Base-by-base conservation (phyloP, 208 protist genomes). In the Acanthamoeba triangularis region DNA sequence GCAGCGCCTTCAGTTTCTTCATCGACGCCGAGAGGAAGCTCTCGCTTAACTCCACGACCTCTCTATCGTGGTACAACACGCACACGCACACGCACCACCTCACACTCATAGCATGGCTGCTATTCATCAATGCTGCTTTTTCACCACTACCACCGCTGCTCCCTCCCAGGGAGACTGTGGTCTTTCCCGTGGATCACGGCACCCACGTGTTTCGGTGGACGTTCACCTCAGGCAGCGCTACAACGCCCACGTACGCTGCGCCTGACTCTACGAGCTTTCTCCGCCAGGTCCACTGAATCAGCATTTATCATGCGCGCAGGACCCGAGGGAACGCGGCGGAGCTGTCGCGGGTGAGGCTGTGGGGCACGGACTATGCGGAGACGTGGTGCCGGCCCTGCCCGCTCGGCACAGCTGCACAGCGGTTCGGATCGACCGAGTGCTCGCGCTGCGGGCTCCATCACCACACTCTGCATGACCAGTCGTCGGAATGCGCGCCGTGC, bases 121-220 rank as follows among this genome's bases (percentile, higher is more conserved):
- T 0, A 52, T 52, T 52, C 47, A 16, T 52, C 47, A 52, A 1
- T 52, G 47, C 11, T 52, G 37, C 35, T 47, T 44, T 14, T 3
- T 80, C 37, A 33, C 41, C n/a, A n/a, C 44, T 14, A 30, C 23
- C 11, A 6, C 25, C 20, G 25, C 23, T 37, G 33, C n/a, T n/a
- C n/a, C n/a, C n/a, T n/a, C n/a, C n/a, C 52, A 74, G 85, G 85
- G 61, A 91, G 35, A 91, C 28, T 23, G 44, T 74, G 37, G 37
- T 16, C 11, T 59, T 91, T 16, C 18, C 85, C 18, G n/a, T 91
- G 25, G 85, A 37, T 20, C 52, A 49, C 28, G 85, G 85, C 13
- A 91, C 85, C 10, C 85, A 91, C 37, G 41, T 69, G 11, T 67
- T 91, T 25, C n/a, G 37, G 41, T 91, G 85, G 85, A 91, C 28